Conservation (phyloP, 768 basidiomycete genomes). For the Tricholoma matsutake region DNA sequence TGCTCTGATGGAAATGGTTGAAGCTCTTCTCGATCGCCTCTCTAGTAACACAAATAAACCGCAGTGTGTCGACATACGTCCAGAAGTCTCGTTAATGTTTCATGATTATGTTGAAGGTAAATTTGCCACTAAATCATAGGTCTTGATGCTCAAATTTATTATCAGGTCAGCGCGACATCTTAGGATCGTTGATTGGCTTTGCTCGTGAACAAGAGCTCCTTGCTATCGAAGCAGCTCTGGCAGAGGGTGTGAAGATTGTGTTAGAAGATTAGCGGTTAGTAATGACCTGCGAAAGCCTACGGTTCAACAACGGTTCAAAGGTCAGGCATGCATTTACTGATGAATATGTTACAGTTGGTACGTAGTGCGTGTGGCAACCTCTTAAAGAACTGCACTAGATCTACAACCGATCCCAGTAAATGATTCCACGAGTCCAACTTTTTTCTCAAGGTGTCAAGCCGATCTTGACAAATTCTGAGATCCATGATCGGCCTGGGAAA, state of each 20-base stretch:
- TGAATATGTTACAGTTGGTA: not conserved
- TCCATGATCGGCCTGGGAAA: no score
- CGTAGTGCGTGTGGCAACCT: no score
- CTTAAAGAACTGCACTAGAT: no score
- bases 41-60: slow-evolving; percentile 30
- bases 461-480: no score
- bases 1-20: slow-evolving; percentile 65
- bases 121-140: slow-evolving; percentile 7
- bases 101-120: slow-evolving; percentile 64
- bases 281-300: not conserved
- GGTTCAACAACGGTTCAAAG: not conserved
- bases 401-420: no score
- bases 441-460: no score
- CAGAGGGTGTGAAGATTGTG: slow-evolving; percentile 52
- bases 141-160: not conserved
- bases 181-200: slow-evolving; percentile 51
- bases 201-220: slow-evolving; percentile 43
- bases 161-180: slow-evolving; percentile 58
- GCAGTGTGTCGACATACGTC: slow-evolving; percentile 34
- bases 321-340: not conserved
- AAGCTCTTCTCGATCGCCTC: slow-evolving; percentile 45
- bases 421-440: no score
- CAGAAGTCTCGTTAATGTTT: slow-evolving; percentile 64
- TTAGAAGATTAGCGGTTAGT: slow-evolving; percentile 34
- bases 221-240: slow-evolving; percentile 46